Percentiles rank a stretch among this genome's conserved stretches.
Evolutionary conservation across 2,329 filamentous ascomycete species (phyloP).

Genomic region (Xylariaceae sp.): DNA sequence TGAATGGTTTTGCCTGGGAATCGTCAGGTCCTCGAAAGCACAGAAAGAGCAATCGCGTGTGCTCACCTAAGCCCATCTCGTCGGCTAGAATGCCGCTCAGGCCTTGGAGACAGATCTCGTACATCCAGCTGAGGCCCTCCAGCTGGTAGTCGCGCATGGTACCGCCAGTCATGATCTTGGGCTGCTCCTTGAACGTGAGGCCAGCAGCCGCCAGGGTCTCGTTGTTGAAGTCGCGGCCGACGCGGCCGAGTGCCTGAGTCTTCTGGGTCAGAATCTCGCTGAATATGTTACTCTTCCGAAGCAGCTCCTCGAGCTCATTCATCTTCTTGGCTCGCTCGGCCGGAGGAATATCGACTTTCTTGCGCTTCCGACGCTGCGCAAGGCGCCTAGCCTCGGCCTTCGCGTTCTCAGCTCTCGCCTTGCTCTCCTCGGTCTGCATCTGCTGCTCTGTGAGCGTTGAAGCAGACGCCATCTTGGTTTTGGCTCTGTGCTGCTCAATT

Average conservation of each 20-base stretch:
- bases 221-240: slow-evolving; percentile 53
- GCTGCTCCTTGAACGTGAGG: slow-evolving; percentile 75
- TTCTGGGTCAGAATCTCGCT: slow-evolving; percentile 57
- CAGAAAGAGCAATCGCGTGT: background rate
- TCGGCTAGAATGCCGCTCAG: slow-evolving; percentile 88
- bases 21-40: slow-evolving; percentile 4
- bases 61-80: slow-evolving; percentile 75
- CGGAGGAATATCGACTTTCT: slow-evolving; percentile 41
- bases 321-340: slow-evolving; percentile 51
- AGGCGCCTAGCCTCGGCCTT: slow-evolving; percentile 38
- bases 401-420: slow-evolving; percentile 39
- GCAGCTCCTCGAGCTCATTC: slow-evolving; percentile 49
- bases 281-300: slow-evolving; percentile 53
- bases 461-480: slow-evolving; percentile 16
- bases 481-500: slow-evolving; percentile 4
- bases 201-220: slow-evolving; percentile 56
- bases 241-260: slow-evolving; percentile 53
- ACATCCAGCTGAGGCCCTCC: slow-evolving; percentile 93
- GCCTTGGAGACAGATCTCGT: slow-evolving; percentile 70
- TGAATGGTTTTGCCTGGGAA: slow-evolving; percentile 76
- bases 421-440: slow-evolving; percentile 37
- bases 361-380: slow-evolving; percentile 29
- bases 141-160: slow-evolving; percentile 92
- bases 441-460: slow-evolving; percentile 23
- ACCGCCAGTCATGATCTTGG: slow-evolving; percentile 75